Evolutionary conservation across 176 grass and related monocot species (phyloP).

Genomic region (Cenchrus purpureus): DNA sequence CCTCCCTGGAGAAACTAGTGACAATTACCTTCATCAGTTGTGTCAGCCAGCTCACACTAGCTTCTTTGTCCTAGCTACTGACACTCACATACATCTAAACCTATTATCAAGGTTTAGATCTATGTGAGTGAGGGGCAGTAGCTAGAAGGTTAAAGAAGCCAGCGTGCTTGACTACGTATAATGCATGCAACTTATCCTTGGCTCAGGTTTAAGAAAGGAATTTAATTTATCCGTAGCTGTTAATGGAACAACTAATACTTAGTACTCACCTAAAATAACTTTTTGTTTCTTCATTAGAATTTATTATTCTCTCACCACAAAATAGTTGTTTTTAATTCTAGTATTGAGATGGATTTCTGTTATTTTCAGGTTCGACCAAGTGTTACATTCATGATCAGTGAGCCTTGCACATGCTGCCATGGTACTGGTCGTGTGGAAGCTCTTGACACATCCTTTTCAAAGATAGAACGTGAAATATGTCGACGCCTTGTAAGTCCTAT

Average conservation of each 20-base stretch:
- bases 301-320: background rate
- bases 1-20: background rate
- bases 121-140: background rate
- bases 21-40: slow-evolving; percentile 3
- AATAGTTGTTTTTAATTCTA: slow-evolving; percentile 24
- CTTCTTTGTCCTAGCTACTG: background rate
- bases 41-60: background rate
- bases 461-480: slow-evolving; percentile 89
- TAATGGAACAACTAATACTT: background rate
- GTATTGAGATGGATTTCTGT: slow-evolving; percentile 30
- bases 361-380: slow-evolving; percentile 88
- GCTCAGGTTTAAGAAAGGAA: background rate
- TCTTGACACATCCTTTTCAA: slow-evolving; percentile 86
- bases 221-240: background rate
- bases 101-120: background rate
- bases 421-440: slow-evolving; percentile 86
- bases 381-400: slow-evolving; percentile 96
- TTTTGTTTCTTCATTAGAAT: background rate
- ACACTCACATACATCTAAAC: background rate
- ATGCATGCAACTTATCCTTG: background rate
- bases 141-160: background rate
- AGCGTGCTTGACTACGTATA: background rate
- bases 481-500: slow-evolving; percentile 72
- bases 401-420: slow-evolving; percentile 84
- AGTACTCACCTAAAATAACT: background rate